These are phyloP conservation scores for Schizosaccharomyces octosporus DNA, from an alignment of 805 yeast genomes.

Conservation along the genomic window DNA sequence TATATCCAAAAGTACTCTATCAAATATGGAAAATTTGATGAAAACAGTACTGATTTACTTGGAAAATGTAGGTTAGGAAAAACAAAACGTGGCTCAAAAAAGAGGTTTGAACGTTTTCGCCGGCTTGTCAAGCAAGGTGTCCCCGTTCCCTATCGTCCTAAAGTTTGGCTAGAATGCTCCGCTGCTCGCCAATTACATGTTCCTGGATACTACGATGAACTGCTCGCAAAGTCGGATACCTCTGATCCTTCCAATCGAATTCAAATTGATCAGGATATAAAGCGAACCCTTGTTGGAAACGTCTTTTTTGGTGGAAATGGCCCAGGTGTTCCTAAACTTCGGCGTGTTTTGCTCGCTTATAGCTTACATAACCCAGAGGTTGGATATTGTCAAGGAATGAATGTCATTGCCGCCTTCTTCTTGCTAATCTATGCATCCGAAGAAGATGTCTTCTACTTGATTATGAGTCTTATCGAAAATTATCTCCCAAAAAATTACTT, in stretches of 20 bases:
- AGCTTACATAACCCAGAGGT: conserved; percentile 22
- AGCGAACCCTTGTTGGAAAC: conserved; percentile 31
- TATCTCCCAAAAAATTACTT: conserved; percentile 23
- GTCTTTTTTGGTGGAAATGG: conserved; percentile 29
- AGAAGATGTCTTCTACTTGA: conserved; percentile 31
- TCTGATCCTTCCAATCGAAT: conserved; percentile 16
- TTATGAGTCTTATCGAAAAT: conserved; percentile 24
- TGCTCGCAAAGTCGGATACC: conserved; percentile 6
- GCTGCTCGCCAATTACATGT: conserved; percentile 22
- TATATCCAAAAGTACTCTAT: conserved; percentile 17
- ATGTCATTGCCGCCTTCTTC: conserved; percentile 29
- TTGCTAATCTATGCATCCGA: conserved; percentile 21
- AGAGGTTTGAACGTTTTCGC: conserved; percentile 13
- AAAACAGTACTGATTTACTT: conserved; percentile 6
- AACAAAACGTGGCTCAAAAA: conserved; percentile 7
- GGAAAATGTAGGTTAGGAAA: conserved; percentile 20
- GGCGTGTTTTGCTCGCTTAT: conserved; percentile 26
- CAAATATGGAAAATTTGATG: background rate
- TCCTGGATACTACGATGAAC: conserved; percentile 24
- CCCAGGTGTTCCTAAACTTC: conserved; percentile 25
- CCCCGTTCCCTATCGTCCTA: conserved; percentile 23
- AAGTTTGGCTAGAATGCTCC: conserved; percentile 29
- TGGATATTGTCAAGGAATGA: conserved; percentile 40
- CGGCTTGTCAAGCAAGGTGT: conserved; percentile 23
- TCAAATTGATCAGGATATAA: conserved; percentile 29